phyloP scores from a whole-genome alignment of 352 stramenopile species.

The Blastocystis sp. region DNA sequence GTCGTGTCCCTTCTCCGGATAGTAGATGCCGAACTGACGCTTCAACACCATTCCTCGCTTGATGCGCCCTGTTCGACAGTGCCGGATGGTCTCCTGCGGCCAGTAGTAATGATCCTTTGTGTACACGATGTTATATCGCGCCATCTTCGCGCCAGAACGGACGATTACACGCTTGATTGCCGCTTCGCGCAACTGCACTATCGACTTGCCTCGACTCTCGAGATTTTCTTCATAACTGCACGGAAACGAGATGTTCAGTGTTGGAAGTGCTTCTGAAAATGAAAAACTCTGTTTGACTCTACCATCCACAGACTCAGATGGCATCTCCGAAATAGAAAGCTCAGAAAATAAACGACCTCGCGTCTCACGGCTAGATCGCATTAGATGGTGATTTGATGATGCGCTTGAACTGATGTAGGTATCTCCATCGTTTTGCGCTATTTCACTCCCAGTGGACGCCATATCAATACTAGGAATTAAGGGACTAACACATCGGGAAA shows the following conservation, averaged over 20 bases:
- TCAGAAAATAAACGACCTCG: slow-evolving; percentile 39
- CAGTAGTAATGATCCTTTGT: slow-evolving; percentile 16
- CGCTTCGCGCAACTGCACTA: slow-evolving; percentile 1
- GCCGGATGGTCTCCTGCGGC: slow-evolving; percentile 50
- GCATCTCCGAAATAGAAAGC: slow-evolving; percentile 53
- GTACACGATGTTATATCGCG: slow-evolving; percentile 33
- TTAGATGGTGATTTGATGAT: not conserved
- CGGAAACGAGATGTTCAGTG: slow-evolving; percentile 26
- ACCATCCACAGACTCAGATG: not conserved
- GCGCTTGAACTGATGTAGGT: not conserved
- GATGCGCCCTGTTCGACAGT: slow-evolving; percentile 57
- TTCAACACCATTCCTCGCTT: slow-evolving; percentile 39
- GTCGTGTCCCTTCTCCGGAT: slow-evolving; percentile 13
- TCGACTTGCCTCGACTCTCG: not conserved
- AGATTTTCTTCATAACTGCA: slow-evolving; percentile 32
- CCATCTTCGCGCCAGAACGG: not conserved
- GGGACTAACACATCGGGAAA: not conserved
- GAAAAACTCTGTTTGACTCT: not conserved
- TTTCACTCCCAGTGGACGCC: not conserved
- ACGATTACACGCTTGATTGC: slow-evolving; percentile 50
- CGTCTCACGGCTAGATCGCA: not conserved
- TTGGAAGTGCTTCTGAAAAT: not conserved
- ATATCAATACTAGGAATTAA: not conserved
- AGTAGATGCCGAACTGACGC: slow-evolving; percentile 50
- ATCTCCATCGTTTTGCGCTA: not conserved